Evolutionary conservation across 2,329 filamentous ascomycete genomes (phyloP), one percentile per base, ranked within the genome.

Genomic region (Dothistroma pini): DNA sequence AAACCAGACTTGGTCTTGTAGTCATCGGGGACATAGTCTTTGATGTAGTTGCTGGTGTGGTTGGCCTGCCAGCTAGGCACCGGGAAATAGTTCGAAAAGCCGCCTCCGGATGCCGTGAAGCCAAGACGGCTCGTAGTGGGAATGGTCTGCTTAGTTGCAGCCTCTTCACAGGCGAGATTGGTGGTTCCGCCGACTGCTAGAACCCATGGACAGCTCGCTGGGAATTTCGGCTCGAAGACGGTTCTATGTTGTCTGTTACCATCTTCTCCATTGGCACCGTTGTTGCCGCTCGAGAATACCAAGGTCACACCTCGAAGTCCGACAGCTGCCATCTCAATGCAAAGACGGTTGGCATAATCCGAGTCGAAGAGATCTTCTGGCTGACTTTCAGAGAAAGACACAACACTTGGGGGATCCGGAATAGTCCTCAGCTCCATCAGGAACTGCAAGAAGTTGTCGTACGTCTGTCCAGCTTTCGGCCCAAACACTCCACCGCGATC

Each of bases 281-380:
- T 75, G 66, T 90, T 86, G 3, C 88, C 88, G 10, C 81, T 82
- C 10, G 83, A 81, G 64, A 85, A 85, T 19, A 89, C 75, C 7
- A 89, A 77, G 0, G 82, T 83, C 1, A 86, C 82, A 14, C 87
- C 87, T 48, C 86, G 83, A 1, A 84, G 81, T n/a, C 86, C 86
- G 41, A 89, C 81, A 66, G 87, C 81, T 54, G 82, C 84, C 68
- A 88, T 86, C 69, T 86, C 77, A 64, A 83, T 81, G 77, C 87
- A 89, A 7, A 88, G 83, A 53, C 81, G 80, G 51, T 77, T 75
- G 9, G 84, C 84, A 67, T 88, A 90, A 19, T 80, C 65, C 16
- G 60, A 62, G 50, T 68, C 64, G 22, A 69, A 51, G 1, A 54
- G 31, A 21, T 68, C 57, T 51, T 69, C 68, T 5, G 65, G 59